Evolutionary conservation across 2,329 filamentous ascomycete genomes (phyloP).

Genomic region (Hypoxylon sp.): DNA sequence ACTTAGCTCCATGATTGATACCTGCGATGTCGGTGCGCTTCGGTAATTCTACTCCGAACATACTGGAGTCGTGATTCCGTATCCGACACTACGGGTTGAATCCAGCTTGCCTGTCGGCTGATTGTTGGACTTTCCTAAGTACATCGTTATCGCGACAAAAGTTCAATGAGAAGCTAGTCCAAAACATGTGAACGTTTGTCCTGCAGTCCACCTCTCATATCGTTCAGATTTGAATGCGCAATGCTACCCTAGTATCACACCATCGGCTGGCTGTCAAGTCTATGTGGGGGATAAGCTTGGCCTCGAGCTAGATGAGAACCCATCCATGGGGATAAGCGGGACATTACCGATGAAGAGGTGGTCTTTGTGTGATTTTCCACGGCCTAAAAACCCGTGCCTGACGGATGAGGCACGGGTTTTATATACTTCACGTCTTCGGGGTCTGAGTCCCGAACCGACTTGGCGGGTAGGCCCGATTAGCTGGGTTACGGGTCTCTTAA

Average conservation of each 20-base stretch:
- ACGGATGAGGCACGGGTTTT: conserved; percentile 36
- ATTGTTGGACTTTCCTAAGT: background rate
- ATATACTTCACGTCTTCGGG: conserved; percentile 28
- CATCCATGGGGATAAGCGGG: conserved; percentile 21
- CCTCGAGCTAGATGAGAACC: conserved; percentile 19
- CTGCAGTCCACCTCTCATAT: conserved; percentile 11
- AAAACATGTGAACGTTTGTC: conserved; percentile 7
- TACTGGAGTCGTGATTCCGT: conserved; percentile 10
- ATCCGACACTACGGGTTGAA: conserved; percentile 14
- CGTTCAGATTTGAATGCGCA: conserved; percentile 6
- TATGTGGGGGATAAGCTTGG: conserved; percentile 31
- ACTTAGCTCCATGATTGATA: background rate
- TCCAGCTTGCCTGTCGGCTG: no score
- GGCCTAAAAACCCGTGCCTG: conserved; percentile 23
- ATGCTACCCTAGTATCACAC: conserved; percentile 39
- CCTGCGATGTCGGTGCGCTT: conserved; percentile 34
- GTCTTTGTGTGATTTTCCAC: conserved; percentile 13
- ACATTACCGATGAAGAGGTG: conserved; percentile 18
- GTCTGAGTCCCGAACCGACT: conserved; percentile 13
- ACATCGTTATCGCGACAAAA: conserved; percentile 12
- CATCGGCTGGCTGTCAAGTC: conserved; percentile 13
- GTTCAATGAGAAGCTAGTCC: background rate
- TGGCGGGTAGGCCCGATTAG: conserved; percentile 25
- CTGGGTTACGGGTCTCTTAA: conserved; percentile 1
- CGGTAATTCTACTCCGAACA: conserved; percentile 12